Base-by-base conservation (phyloP, 108 stramenopile genomes). In the Chaetoceros muelleri region DNA sequence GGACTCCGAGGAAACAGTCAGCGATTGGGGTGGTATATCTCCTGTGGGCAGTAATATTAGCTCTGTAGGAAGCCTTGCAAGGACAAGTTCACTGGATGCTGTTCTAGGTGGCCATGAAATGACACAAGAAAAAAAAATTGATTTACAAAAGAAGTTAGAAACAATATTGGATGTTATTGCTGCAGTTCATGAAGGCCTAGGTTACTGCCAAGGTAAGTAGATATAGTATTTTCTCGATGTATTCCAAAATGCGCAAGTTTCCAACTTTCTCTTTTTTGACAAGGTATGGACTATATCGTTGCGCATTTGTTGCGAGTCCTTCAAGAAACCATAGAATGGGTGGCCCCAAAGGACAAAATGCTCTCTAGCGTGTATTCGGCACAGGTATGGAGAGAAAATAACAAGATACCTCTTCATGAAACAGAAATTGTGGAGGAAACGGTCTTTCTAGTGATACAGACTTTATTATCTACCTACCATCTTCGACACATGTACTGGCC, bases 401-500 rank as follows among this genome's bases (percentile, higher is more conserved):
- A 64, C 1, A 52, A 60, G 25, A 57, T 64, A 3, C 65, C 73
- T 53, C 58, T 74, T 40, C 72, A 79, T 30, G 51, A 76, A 45
- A 70, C 70, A 30, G 58, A 68, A 16, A 70, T 92, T 18, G 84
- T 92, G 0, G 90, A 92, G 49, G 90, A 92, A 66, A 57, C 70
- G 26, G 75, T 85, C 23, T 81, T 85, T 52, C 60, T 64, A 31
- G 82, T 92, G 1, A 88, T 92, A 82, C 77, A 92, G 52, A 74
- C 75, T 21, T 69, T 92, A 28, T 86, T 92, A 56, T 77, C 80
- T 23, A 78, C 75, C 0, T 86, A 86, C 78, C 79, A 73, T 60
- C 73, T 92, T 40, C 77, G 76, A 29, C 90, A 92, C 47, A 85
- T 88, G 71, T 92, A 85, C 59, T 92, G 82, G 80, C 90, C 85